Percentiles rank a stretch among this genome's conserved stretches.
Evolutionary conservation across 2,329 filamentous ascomycete species (phyloP).

Genomic region (Macroventuria anomochaeta): DNA sequence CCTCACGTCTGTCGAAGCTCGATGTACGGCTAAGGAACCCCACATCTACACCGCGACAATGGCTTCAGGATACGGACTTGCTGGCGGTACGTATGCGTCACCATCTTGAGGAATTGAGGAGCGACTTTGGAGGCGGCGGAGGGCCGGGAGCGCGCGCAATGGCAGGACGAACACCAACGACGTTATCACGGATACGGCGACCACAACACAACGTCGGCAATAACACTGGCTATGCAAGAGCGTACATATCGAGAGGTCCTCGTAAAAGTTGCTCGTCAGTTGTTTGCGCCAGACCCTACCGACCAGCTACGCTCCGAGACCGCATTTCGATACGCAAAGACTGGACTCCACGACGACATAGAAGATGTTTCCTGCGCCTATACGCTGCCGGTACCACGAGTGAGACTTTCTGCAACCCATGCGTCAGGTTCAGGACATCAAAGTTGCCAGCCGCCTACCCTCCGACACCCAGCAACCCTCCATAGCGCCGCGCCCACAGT

Average conservation of each 20-base stretch:
- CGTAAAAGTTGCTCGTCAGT: not conserved
- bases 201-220: not conserved
- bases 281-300: not conserved
- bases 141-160: slow-evolving; percentile 24
- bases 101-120: not conserved
- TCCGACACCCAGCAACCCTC: not conserved
- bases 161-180: slow-evolving; percentile 20
- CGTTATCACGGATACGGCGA: slow-evolving; percentile 9
- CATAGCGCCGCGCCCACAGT: not conserved
- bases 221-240: not conserved
- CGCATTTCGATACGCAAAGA: too few relatives aligned
- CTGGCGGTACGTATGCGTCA: slow-evolving; percentile 68
- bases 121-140: slow-evolving; percentile 17
- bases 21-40: slow-evolving; percentile 23
- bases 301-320: not conserved
- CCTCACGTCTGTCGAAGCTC: slow-evolving; percentile 29
- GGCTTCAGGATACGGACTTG: slow-evolving; percentile 83
- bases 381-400: too few relatives aligned
- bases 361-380: too few relatives aligned
- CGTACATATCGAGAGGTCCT: not conserved
- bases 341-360: too few relatives aligned
- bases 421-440: too few relatives aligned
- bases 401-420: too few relatives aligned
- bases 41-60: slow-evolving; percentile 58
- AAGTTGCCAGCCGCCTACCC: not conserved